Conservation (phyloP, 2,329 filamentous ascomycete species). For the Fusarium sp. region DNA sequence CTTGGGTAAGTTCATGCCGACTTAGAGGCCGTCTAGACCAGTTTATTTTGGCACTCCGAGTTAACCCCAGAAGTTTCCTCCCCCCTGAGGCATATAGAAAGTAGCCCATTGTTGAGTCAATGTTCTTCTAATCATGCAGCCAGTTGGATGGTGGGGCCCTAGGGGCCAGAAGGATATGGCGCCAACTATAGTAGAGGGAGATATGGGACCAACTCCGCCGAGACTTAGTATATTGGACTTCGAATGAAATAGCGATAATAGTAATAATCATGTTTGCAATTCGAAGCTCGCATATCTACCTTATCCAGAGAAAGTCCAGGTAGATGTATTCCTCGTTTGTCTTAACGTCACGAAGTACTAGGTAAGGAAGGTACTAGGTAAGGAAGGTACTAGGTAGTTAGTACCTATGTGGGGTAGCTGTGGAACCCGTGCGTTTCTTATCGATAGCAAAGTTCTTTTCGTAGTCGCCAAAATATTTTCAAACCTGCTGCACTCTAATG, state of each 20-base stretch:
- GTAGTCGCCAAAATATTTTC: conserved; percentile 47
- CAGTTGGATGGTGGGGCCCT: not conserved
- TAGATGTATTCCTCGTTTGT: not conserved
- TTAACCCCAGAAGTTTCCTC: not conserved
- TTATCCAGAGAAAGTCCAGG: not conserved
- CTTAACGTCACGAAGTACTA: not conserved
- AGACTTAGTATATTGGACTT: not conserved
- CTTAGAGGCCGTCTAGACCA: not conserved
- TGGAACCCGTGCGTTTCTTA: conserved; percentile 34
- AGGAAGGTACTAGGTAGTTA: too few relatives aligned
- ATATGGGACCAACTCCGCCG: not conserved
- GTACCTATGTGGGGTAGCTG: not conserved
- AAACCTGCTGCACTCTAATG: conserved; percentile 38
- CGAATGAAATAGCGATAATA: not conserved
- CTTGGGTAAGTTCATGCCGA: not conserved
- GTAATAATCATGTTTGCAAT: not conserved
- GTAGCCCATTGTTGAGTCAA: not conserved
- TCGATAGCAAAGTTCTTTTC: conserved; percentile 47
- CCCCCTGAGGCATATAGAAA: not conserved
- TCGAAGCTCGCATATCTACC: not conserved
- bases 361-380: too few relatives aligned
- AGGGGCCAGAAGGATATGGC: not conserved
- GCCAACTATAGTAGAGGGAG: not conserved
- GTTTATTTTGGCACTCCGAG: not conserved
- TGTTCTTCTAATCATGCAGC: not conserved